Evolutionary conservation across 352 stramenopile species (phyloP), one percentile per base, ranked within the genome.

Genomic region (Poterioochromonas sp.): DNA sequence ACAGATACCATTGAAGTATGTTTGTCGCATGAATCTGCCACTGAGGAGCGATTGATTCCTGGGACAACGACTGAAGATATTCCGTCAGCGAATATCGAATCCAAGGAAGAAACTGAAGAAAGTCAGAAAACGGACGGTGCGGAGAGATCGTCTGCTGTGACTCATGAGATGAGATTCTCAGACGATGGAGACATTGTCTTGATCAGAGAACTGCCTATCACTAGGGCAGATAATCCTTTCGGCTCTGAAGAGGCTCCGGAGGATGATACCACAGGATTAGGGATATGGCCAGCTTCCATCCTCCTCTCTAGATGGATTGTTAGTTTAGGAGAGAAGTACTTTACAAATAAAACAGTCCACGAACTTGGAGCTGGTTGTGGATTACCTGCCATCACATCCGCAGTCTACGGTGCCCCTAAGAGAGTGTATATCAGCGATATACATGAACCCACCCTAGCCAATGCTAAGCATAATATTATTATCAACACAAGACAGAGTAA

Each of bases 291-390:
- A 26, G 85, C 87, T n/a, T 87, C 85, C 20, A 73, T 93, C 11
- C 82, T 91, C 34, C 83, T 90, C 74, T 83, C 85, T 29, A 77
- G 83, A 64, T 93, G 87, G 87, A 69, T 91, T 73, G 79, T 82
- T 5, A 71, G 62, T 15, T 37, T 73, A 8, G 39, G 34, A 40
- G 77, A 76, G n/a, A 53, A 44, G n/a, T 76, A 39, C 37, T 84
- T 89, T 32, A 37, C 73, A 37, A 76, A 76, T 22, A 87, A 86
- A 73, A 76, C 32, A 20, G 83, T 93, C 8, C n/a, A 90, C 29
- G 88, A 93, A 81, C 77, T 93, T 26, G 88, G 87, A 63, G 85
- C 83, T 15, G 88, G 88, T n/a, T 92, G 87, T 81, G 88, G 86
- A 43, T 83, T 92, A 43, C 87, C 87, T 0, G 83, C 77, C 26